Conservation (phyloP, 2,329 filamentous ascomycete genomes). For the Exophiala dermatitidis region DNA sequence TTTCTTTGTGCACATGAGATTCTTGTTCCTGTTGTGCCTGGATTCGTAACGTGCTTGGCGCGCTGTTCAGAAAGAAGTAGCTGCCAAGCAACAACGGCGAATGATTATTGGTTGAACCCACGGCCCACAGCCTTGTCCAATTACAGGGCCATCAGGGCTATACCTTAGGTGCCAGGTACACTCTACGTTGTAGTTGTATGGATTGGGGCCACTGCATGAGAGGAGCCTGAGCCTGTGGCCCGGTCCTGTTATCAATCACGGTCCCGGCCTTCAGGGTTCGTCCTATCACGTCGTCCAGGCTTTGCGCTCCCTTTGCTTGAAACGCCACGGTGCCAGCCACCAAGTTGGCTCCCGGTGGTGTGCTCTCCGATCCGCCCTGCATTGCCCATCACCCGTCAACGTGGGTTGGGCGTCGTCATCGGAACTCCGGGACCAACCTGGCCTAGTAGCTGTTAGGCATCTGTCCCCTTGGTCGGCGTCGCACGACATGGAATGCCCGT, state of each 20-base stretch:
- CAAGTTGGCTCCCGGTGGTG: background rate
- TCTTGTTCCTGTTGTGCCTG: too few relatives aligned
- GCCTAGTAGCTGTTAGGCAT: background rate
- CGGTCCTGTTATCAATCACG: background rate
- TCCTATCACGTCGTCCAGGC: background rate
- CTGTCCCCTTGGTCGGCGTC: background rate
- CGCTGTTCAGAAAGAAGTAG: conserved; percentile 1
- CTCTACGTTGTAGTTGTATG: too few relatives aligned
- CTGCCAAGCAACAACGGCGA: conserved; percentile 4
- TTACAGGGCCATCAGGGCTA: background rate
- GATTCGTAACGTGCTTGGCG: background rate
- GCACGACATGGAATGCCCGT: background rate
- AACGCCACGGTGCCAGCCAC: background rate
- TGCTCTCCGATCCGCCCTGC: background rate
- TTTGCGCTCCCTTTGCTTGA: background rate
- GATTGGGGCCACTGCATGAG: too few relatives aligned
- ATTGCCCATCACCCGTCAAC: background rate
- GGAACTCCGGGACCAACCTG: background rate
- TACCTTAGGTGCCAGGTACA: too few relatives aligned
- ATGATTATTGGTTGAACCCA: conserved; percentile 1
- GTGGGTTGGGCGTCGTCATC: background rate
- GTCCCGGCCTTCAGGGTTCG: background rate
- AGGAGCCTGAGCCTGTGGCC: background rate
- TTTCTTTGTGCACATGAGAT: too few relatives aligned
- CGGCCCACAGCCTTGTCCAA: conserved; percentile 1